phyloP scores from a whole-genome alignment of 164 flowering plant genomes.

The Saururus chinensis region DNA sequence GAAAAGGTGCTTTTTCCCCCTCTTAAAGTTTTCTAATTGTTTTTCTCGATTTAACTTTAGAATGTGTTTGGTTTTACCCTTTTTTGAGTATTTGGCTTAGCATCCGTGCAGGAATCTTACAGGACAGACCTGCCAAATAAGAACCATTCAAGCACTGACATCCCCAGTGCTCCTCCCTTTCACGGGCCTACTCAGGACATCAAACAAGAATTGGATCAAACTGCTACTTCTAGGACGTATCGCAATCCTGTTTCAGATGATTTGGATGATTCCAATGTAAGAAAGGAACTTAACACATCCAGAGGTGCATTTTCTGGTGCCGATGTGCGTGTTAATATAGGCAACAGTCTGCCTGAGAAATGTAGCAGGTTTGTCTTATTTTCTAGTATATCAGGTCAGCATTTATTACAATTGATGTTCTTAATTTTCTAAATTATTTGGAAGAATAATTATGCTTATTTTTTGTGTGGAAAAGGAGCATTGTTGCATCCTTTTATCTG shows the following conservation, averaged over 20 bases:
- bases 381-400: too few relatives aligned
- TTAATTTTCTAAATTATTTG: neutral
- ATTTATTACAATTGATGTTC: too few relatives aligned
- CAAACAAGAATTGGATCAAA: slow-evolving; percentile 18
- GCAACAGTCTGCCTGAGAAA: slow-evolving; percentile 17
- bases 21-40: neutral
- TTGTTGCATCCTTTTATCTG: too few relatives aligned
- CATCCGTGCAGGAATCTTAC: slow-evolving; percentile 19
- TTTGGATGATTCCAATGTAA: slow-evolving; percentile 10
- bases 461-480: too few relatives aligned
- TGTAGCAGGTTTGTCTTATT: slow-evolving; percentile 33
- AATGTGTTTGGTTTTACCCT: neutral
- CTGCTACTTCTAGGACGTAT: slow-evolving; percentile 14
- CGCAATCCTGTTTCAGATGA: slow-evolving; percentile 5
- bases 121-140: slow-evolving; percentile 16
- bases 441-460: neutral
- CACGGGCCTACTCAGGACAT: slow-evolving; percentile 32
- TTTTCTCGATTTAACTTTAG: neutral
- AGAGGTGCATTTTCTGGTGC: slow-evolving; percentile 10
- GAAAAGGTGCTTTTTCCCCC: slow-evolving; percentile 25
- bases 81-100: neutral
- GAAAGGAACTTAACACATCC: slow-evolving; percentile 5
- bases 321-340: slow-evolving; percentile 15
- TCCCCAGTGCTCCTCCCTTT: slow-evolving; percentile 82
- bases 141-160: slow-evolving; percentile 35